Evolutionary conservation across 1,284 basidiomycete species (phyloP).

Genomic region (Ustilago tritici): DNA sequence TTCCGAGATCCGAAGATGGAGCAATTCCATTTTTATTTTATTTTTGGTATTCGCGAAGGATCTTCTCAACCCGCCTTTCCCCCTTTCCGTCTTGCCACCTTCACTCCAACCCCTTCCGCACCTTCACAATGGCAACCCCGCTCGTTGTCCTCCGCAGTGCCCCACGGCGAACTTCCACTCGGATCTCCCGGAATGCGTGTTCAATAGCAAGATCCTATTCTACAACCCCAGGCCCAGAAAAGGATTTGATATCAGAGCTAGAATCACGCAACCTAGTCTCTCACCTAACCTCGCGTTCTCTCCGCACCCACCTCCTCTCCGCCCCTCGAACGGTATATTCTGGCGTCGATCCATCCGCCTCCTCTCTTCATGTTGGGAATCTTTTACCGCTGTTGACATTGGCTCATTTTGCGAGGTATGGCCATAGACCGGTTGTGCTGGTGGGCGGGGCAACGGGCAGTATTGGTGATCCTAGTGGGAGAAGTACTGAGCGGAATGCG

Average conservation of each 20-base stretch:
- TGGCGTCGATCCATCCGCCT: constrained; percentile 92
- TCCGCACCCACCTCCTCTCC: constrained; percentile 27
- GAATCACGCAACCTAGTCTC: constrained; percentile 46
- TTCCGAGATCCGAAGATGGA: background rate
- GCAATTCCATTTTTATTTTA: constrained; percentile 12
- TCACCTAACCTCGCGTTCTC: constrained; percentile 47
- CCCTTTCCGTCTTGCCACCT: background rate
- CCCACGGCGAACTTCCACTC: background rate
- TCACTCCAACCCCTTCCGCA: background rate
- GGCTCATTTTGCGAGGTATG: constrained; percentile 85
- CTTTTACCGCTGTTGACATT: constrained; percentile 87
- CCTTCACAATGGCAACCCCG: background rate
- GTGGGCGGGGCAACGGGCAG: constrained; percentile 93
- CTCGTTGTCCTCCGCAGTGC: background rate
- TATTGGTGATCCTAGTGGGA: constrained; percentile 96
- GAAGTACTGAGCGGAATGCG: constrained; percentile 82
- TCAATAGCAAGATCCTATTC: background rate
- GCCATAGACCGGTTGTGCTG: constrained; percentile 74
- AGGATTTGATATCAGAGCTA: constrained; percentile 42
- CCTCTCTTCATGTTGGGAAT: constrained; percentile 91
- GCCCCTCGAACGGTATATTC: constrained; percentile 77
- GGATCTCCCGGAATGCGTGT: no score
- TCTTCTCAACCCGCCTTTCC: background rate
- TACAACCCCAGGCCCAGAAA: background rate
- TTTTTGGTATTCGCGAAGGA: background rate